Base-by-base conservation (phyloP, 2,329 filamentous ascomycete genomes). In the Orbilia quercus region DNA sequence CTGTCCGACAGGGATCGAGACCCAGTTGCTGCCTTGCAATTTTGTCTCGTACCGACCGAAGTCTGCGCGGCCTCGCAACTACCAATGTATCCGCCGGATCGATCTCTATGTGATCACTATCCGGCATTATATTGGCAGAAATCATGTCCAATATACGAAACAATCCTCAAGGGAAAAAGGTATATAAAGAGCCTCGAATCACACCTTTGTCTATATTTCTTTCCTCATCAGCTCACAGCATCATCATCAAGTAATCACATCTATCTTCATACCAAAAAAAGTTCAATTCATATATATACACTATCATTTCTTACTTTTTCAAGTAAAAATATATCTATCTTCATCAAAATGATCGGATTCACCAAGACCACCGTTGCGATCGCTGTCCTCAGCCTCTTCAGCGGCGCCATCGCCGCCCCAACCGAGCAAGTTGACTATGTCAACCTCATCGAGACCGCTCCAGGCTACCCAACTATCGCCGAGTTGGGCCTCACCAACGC, bases 301-400 rank as follows among this genome's bases (percentile, higher is more conserved):
- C 28, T 31, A 31, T 38, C 44, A 66, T 23, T 28, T 45, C 51
- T 53, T 12, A 59, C 45, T 51, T 31, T 31, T 31, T 31, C n/a
- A n/a, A 66, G 18, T 23, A 45, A 18, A 58, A 48, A 22, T 44
- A 44, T 45, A 59, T 34, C 18, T 58, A 34, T 31, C 7, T 22
- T n/a, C n/a, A 67, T 59, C 63, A 67, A 58, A 67, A 67, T 67
- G 63, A 42, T 67, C 22, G 63, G 45, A 59, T 53, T 67, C 63
- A 59, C 62, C 34, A 66, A 67, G 63, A 51, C 55, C 34, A 28
- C 55, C 22, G 31, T 67, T 34, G 31, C 63, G 4, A 34, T 67
- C 54, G 57, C 63, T 53, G 44, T 50, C 38, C 63, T 67, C 63
- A 67, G 63, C 54, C 22, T 67, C 36, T 59, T 67, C 63, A 34